Base-by-base conservation (phyloP, 2,329 filamentous ascomycete species). In the Colletotrichum neosansevieriae region DNA sequence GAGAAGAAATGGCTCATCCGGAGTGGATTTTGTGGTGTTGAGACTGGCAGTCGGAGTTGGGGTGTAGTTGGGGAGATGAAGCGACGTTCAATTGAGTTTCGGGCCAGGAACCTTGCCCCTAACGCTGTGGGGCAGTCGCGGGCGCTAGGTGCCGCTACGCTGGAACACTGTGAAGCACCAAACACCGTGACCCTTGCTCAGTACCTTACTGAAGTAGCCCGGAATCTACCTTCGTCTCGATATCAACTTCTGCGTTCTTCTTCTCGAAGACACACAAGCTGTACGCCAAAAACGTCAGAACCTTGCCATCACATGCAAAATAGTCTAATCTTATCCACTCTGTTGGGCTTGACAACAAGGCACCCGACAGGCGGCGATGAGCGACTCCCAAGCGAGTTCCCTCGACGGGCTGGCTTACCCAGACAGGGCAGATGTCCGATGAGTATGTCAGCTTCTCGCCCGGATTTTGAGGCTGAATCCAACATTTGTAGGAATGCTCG, bases 1-100 rank as follows among this genome's bases (percentile, higher is more conserved):
- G 6, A 36, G 32, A 21, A 36, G n/a, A 54, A 38, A 54, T 54
- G 51, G 15, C 34, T 34, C 57, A 59, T 10, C 36, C 49, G 4
- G n/a, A 19, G 24, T 36, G 11, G 36, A 53, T 34, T 32, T 15
- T 51, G 36, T 32, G 9, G n/a, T 19, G 11, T 44, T 36, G 21
- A 21, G 56, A 44, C 15, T 42, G 24, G 10, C 15, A 32, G 17
- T 32, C 63, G 24, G 13, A 6, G 3, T 29, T 64, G 60, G 38
- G n/a, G 32, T 64, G 65, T 58, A 64, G 65, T 68, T 29, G 65
- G 60, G 64, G 54, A 63, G 50, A 24, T 45, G 42, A 24, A 19
- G 10, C 12, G 1, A 34, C n/a, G 11, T 15, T 32, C n/a, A 42
- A 67, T 67, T 58, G 45, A 64, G 44, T 65, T 47, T 13, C 42